Evolutionary conservation across 148 eudicot species (phyloP).

Genomic region (Rhododendron ovatum): DNA sequence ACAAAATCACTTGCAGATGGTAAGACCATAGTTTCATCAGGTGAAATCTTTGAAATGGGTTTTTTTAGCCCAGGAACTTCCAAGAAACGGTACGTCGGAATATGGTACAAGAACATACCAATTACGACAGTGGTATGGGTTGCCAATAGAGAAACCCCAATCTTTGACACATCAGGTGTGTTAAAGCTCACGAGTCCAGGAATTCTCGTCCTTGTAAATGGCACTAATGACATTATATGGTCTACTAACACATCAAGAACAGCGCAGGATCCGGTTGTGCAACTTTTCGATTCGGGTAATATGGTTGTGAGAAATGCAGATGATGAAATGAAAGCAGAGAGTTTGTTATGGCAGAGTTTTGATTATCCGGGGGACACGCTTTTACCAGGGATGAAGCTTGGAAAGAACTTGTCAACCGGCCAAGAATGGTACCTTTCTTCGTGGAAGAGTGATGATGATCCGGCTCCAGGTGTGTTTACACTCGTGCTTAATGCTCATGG

Average conservation of each 20-base stretch:
- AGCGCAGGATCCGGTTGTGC: constrained; percentile 5
- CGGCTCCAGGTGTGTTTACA: background rate
- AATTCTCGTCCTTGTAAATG: constrained; percentile 8
- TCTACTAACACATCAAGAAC: constrained; percentile 5
- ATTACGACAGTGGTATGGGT: constrained; percentile 16
- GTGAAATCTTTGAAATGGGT: background rate
- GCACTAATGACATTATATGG: constrained; percentile 7
- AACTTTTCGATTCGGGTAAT: constrained; percentile 25
- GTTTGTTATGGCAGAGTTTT: constrained; percentile 25
- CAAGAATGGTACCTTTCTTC: constrained; percentile 2
- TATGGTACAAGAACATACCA: constrained; percentile 18
- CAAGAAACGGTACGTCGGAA: background rate
- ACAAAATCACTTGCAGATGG: background rate
- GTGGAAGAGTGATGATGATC: constrained; percentile 25
- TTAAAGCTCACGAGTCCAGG: constrained; percentile 8
- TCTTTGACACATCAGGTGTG: constrained; percentile 10
- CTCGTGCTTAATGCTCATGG: background rate
- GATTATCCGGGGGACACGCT: constrained; percentile 9
- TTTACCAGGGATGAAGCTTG: constrained; percentile 19
- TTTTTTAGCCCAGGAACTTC: background rate
- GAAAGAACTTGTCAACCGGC: constrained; percentile 12
- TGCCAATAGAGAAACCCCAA: constrained; percentile 21
- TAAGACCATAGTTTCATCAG: background rate
- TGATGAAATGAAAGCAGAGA: background rate
- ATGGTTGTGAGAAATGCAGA: constrained; percentile 14